phyloP scores from a whole-genome alignment of 2,329 filamentous ascomycete species.

The Hypoxylon sp. region DNA sequence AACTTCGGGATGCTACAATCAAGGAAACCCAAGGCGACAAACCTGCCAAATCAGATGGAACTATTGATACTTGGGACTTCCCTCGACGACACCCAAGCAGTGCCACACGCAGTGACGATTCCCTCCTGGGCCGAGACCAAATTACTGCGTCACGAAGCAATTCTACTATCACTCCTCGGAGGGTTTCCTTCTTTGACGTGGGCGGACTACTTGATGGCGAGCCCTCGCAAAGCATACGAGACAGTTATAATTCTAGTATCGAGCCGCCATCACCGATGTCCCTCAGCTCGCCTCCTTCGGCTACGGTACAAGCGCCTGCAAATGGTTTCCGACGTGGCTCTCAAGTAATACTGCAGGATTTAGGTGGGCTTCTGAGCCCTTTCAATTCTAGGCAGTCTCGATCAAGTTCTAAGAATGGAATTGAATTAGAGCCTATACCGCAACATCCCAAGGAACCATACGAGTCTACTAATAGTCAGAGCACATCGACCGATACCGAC shows the following conservation, averaged over 20 bases:
- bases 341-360: conserved; percentile 70
- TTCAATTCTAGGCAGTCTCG: conserved; percentile 54
- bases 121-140: conserved; percentile 58
- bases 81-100: conserved; percentile 58
- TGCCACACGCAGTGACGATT: conserved; percentile 62
- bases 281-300: conserved; percentile 55
- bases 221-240: conserved; percentile 55
- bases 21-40: conserved; percentile 45
- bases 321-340: conserved; percentile 68
- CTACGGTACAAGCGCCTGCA: conserved; percentile 61
- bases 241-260: conserved; percentile 61
- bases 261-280: conserved; percentile 57
- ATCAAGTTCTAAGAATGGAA: conserved; percentile 55
- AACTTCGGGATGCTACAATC: conserved; percentile 60
- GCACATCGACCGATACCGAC: conserved; percentile 27
- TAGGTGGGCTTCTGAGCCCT: conserved; percentile 68
- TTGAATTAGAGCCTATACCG: conserved; percentile 64
- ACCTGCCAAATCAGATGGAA: conserved; percentile 55
- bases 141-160: conserved; percentile 58
- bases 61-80: conserved; percentile 65
- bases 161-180: conserved; percentile 64
- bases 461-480: conserved; percentile 51
- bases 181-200: conserved; percentile 87
- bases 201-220: conserved; percentile 79
- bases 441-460: conserved; percentile 58